These are phyloP conservation scores for Aspergillus incahuasiensis DNA, from an alignment of 495 filamentous ascomycete genomes.

Conservation along the genomic window DNA sequence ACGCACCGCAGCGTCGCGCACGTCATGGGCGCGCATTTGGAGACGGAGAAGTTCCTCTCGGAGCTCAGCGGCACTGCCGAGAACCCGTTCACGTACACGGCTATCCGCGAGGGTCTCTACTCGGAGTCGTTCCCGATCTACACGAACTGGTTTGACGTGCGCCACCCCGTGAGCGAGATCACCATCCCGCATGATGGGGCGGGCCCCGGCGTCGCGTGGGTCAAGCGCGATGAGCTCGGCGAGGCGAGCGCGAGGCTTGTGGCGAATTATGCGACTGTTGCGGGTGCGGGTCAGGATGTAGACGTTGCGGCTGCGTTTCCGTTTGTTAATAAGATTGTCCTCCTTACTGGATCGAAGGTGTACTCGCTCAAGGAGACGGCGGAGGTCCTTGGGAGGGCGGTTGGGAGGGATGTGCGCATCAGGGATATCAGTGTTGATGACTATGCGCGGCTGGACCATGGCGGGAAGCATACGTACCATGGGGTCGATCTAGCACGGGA, in stretches of 20 bases:
- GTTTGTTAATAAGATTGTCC: conserved; percentile 29
- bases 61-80: conserved; percentile 1
- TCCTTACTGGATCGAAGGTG: conserved; percentile 34
- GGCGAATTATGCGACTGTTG: conserved; percentile 18
- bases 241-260: conserved; percentile 40
- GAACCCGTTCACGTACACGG: conserved; percentile 41
- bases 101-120: conserved; percentile 61
- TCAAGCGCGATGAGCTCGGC: conserved; percentile 48
- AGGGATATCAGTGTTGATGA: conserved; percentile 32
- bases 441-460: conserved; percentile 25
- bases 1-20: conserved; percentile 42
- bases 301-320: conserved; percentile 11
- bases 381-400: conserved; percentile 25
- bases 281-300: neutral
- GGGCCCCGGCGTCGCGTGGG: conserved; percentile 48
- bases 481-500: conserved; percentile 20
- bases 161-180: conserved; percentile 31
- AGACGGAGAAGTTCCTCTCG: conserved; percentile 54
- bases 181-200: conserved; percentile 46
- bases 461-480: conserved; percentile 18
- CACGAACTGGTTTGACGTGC: conserved; percentile 53
- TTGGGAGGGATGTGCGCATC: conserved; percentile 26
- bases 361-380: conserved; percentile 38
- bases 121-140: conserved; percentile 67
- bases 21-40: conserved; percentile 67